Evolutionary conservation across 2,329 filamentous ascomycete species (phyloP), one percentile per base, ranked within the genome.

Genomic region (Fusarium longipes): DNA sequence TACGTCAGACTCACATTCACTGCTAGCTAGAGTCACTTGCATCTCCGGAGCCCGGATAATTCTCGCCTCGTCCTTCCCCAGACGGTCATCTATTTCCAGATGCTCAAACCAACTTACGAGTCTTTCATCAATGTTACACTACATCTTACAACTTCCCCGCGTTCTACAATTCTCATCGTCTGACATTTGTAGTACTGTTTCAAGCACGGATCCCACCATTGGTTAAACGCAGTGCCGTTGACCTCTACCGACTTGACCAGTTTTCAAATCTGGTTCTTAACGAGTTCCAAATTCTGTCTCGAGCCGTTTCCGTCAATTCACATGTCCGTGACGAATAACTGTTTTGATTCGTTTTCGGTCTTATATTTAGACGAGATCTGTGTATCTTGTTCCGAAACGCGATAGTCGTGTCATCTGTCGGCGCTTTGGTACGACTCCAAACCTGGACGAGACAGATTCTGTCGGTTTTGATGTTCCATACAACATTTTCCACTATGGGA

Each of bases 101-200:
- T 35, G 27, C 39, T 10, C 25, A 6, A 5, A 8, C 18, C 27
- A 67, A 45, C 57, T 63, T 64, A 42, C 63, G 47, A 65, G 38
- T 42, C 45, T 39, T 4, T 39, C 25, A 29, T 22, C 22, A 18
- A 52, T 68, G 32, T 24, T 53, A 68, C 65, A 27, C 36, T 50
- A 18, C 33, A 57, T 65, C 61, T 65, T 55, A 35, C 57, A 65
- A 55, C 24, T 68, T 68, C 65, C 65, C 65, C 65, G 65, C 65
- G 47, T 52, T 47, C 2, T 9, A 4, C 33, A 60, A 55, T 40
- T 60, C 30, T 24, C 18, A 62, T 62, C 39, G 57, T 18, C 32
- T 62, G 58, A 62, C 30, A 35, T 4, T 14, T 6, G 14, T 6
- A 7, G 25, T 22, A 8, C 18, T 42, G 17, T 40, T 30, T 12